These are phyloP conservation scores for Hypocreales sp. DNA, from an alignment of 2,329 filamentous ascomycete species.

Conservation along the genomic window DNA sequence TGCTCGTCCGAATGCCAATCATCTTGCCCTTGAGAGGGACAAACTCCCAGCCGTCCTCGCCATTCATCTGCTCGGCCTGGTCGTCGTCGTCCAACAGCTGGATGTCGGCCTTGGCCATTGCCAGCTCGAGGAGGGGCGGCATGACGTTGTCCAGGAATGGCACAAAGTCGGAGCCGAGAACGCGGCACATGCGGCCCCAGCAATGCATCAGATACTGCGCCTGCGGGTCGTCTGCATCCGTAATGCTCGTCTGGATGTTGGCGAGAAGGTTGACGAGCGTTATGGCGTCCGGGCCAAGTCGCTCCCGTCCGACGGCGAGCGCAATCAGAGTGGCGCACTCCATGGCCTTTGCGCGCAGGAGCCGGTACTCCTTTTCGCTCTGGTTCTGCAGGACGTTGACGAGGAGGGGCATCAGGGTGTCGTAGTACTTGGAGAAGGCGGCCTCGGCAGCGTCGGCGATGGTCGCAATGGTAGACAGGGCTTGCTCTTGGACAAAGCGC, in stretches of 20 bases:
- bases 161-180: constrained; percentile 78
- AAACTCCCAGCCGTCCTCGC: constrained; percentile 94
- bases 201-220: constrained; percentile 96
- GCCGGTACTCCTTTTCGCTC: constrained; percentile 81
- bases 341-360: constrained; percentile 95
- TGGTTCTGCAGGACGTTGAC: constrained; percentile 81
- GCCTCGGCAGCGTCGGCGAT: constrained; percentile 97
- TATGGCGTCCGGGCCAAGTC: constrained; percentile 76
- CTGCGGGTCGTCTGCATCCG: constrained; percentile 87
- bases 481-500: constrained; percentile 94
- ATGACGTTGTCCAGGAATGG: constrained; percentile 89
- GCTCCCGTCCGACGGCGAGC: constrained; percentile 83
- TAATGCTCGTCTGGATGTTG: constrained; percentile 72
- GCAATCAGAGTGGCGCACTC: constrained; percentile 96
- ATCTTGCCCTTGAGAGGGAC: constrained; percentile 95
- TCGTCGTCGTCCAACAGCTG: constrained; percentile 92
- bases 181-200: constrained; percentile 97
- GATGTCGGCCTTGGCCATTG: constrained; percentile 91
- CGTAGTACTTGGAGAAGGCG: constrained; percentile 90
- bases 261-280: constrained; percentile 77
- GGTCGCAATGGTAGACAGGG: constrained; percentile 91
- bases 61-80: constrained; percentile 79
- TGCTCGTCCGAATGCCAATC: constrained; percentile 94
- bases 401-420: constrained; percentile 85
- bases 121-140: constrained; percentile 80